These are phyloP conservation scores for Akebia trifoliata DNA, from an alignment of 164 flowering plant species.

Conservation along the genomic window DNA sequence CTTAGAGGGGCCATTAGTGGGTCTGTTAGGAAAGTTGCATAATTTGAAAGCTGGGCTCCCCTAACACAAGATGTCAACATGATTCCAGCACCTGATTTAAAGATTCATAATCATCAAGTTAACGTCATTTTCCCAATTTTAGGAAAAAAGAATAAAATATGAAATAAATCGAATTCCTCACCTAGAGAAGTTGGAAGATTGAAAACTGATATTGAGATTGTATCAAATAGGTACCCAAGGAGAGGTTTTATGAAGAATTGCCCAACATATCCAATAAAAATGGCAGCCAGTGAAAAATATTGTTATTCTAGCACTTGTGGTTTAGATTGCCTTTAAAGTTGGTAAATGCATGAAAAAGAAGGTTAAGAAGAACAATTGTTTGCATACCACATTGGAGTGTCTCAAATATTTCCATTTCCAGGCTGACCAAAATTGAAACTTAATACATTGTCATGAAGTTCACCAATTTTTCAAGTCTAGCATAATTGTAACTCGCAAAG, in stretches of 20 bases:
- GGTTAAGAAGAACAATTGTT: too few relatives aligned
- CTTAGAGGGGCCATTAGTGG: conserved; percentile 91
- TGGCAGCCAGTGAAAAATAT: too few relatives aligned
- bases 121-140: neutral
- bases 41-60: conserved; percentile 94
- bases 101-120: conserved; percentile 12
- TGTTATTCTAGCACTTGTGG: too few relatives aligned
- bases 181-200: conserved; percentile 80
- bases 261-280: conserved; percentile 77
- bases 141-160: neutral
- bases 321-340: too few relatives aligned
- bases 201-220: conserved; percentile 50
- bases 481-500: too few relatives aligned
- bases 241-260: conserved; percentile 79
- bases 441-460: too few relatives aligned
- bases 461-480: too few relatives aligned
- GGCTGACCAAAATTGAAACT: too few relatives aligned
- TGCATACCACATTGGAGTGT: too few relatives aligned
- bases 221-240: conserved; percentile 74
- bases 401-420: too few relatives aligned
- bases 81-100: conserved; percentile 81
- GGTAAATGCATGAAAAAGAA: too few relatives aligned
- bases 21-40: conserved; percentile 91
- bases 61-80: conserved; percentile 94
- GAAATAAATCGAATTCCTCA: conserved; percentile 21